Evolutionary conservation across 768 basidiomycete species (phyloP).

Genomic region (Russula sp.): DNA sequence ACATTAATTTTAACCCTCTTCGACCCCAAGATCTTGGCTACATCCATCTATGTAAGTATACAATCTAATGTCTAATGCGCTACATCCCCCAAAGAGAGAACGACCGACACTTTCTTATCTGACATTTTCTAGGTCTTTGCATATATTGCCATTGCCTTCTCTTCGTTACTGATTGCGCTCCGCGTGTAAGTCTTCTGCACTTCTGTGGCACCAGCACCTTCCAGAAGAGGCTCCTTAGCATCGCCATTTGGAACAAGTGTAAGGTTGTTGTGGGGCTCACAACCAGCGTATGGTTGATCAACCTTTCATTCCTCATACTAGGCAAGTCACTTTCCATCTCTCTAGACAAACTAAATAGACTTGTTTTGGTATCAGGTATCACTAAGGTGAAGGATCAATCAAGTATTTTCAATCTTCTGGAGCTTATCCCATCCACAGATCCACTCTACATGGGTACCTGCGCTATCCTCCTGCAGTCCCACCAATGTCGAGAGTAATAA

Average conservation of each 20-base stretch:
- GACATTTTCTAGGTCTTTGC: not conserved
- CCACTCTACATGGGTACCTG: not conserved
- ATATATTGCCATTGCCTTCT: not conserved
- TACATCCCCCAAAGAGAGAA: not conserved
- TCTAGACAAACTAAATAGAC: too few relatives aligned
- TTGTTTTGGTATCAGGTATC: not conserved
- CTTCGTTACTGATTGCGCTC: not conserved
- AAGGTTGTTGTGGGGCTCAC: not conserved
- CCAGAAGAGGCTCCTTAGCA: not conserved
- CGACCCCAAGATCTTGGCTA: not conserved
- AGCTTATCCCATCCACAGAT: not conserved
- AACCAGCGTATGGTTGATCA: not conserved
- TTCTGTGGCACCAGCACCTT: not conserved
- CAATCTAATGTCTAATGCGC: not conserved
- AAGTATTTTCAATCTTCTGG: not conserved
- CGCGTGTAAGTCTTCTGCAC: not conserved
- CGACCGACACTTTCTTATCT: not conserved
- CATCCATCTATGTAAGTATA: not conserved
- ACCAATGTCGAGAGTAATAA: not conserved
- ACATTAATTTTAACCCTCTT: not conserved
- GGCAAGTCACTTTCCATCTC: not conserved
- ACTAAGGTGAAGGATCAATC: not conserved
- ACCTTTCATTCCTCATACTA: not conserved
- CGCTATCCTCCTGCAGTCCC: not conserved
- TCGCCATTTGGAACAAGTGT: constrained; percentile 4